phyloP scores from a whole-genome alignment of 1,284 basidiomycete genomes.

The Puccinia polysora region DNA sequence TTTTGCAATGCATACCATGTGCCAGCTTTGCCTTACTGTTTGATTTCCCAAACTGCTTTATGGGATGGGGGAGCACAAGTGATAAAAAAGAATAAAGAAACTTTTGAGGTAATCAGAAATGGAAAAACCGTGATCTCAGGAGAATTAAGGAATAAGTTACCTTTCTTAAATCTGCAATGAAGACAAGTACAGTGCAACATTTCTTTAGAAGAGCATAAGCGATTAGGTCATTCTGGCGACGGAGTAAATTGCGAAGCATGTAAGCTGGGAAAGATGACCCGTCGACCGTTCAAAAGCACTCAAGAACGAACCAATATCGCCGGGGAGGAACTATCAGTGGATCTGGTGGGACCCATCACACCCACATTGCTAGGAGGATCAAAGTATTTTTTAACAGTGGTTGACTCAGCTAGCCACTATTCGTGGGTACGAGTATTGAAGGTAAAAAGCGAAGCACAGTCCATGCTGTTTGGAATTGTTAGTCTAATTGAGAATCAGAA shows the following conservation, averaged over 20 bases:
- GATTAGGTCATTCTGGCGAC: background rate
- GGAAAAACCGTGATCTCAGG: background rate
- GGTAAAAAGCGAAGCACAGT: background rate
- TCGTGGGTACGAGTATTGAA: background rate
- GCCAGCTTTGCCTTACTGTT: background rate
- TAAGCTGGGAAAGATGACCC: constrained; percentile 8
- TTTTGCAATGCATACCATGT: constrained; percentile 11
- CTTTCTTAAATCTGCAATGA: background rate
- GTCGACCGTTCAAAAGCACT: background rate
- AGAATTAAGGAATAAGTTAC: background rate
- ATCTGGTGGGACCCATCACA: constrained; percentile 14
- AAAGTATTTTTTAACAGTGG: constrained; percentile 7
- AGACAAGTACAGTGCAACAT: background rate
- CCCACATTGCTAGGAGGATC: constrained; percentile 8
- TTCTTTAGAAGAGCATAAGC: background rate
- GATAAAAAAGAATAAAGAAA: background rate
- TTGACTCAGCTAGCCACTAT: background rate
- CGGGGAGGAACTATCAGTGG: constrained; percentile 4
- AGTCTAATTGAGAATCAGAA: background rate
- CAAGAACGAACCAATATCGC: background rate
- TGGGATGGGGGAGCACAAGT: background rate
- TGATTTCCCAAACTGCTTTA: background rate
- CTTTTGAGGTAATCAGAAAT: background rate
- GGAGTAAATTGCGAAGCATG: background rate
- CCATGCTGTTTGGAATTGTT: background rate